These are phyloP conservation scores for Diaporthe eres DNA, from an alignment of 2,329 filamentous ascomycete species.

Conservation along the genomic window DNA sequence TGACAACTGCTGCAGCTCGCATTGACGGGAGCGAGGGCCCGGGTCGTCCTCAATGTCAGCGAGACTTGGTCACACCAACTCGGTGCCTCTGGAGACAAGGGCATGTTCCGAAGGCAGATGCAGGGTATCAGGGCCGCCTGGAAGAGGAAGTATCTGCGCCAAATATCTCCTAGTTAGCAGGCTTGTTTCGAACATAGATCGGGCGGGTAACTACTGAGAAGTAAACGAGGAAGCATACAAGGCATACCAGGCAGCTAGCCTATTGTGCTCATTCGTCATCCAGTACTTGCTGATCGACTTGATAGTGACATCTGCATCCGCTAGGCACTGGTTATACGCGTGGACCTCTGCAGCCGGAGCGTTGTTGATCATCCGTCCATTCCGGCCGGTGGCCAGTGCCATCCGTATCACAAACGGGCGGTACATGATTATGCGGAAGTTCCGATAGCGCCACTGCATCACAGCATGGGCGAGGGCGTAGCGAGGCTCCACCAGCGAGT, in stretches of 20 bases:
- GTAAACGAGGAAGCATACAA: constrained; percentile 46
- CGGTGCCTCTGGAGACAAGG: constrained; percentile 51
- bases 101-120: constrained; percentile 61
- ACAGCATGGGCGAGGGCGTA: constrained; percentile 57
- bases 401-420: constrained; percentile 60
- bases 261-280: constrained; percentile 53
- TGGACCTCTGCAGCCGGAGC: constrained; percentile 39
- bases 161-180: neutral
- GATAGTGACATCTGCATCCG: constrained; percentile 58
- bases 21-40: constrained; percentile 54
- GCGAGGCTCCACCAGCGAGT: constrained; percentile 41
- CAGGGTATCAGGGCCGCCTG: constrained; percentile 64
- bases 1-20: constrained; percentile 57
- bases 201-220: neutral
- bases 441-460: constrained; percentile 60
- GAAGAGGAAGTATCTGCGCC: constrained; percentile 59
- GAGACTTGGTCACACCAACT: constrained; percentile 58
- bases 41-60: constrained; percentile 53
- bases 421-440: constrained; percentile 64
- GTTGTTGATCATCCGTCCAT: constrained; percentile 40
- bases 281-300: constrained; percentile 55
- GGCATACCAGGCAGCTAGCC: constrained; percentile 60
- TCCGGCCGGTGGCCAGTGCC: constrained; percentile 46
- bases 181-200: neutral
- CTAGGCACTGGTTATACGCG: constrained; percentile 56